Base-by-base conservation (phyloP, 345 rosid genomes). In the Gossypium bickii region DNA sequence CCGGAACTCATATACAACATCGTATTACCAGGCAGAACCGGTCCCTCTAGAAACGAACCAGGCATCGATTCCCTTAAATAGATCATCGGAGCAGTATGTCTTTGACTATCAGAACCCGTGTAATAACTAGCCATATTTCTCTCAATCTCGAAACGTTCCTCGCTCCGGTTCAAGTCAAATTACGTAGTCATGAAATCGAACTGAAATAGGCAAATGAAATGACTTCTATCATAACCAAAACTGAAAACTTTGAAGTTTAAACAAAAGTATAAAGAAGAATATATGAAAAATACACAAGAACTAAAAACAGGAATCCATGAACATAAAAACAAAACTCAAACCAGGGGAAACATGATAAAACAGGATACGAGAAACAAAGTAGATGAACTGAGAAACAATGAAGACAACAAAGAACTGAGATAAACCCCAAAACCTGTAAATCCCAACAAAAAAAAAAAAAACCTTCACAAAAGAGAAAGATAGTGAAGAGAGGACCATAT, bases 1-100 rank as follows among this genome's bases (percentile, higher is more conserved):
- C 88, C 90, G 0, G 90, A 66, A 76, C 80, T 88, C 84, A 86
- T 80, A 59, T 89, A 89, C 86, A 84, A 77, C 90, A 85, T 84
- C 67, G 86, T 72, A 79, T 81, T 89, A 25, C 86, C 84, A 24
- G 87, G 85, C 77, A 82, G 85, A 80, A 80, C 82, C 0, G 81
- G 74, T n/a, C 85, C 80, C 67, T 90, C 91, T 0, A 82, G 78
- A 57, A 81, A 87, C 3, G 88, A 79, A 77, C 82, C 76, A 2
- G 92, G 80, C 75, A 86, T 75, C 22, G 68, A 72, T 67, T 84
- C 87, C 69, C 85, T 78, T 43, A 82, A 64, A 78, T 89, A 89
- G 56, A 86, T 74, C 89, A 85, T 84, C 18, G 87, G 88, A 0
- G 86, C 70, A 0, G 78, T 74, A n/a, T 86, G 87, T 78, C 87